phyloP scores from a whole-genome alignment of 768 basidiomycete species.

The Rubroboletus pulcherrimus region DNA sequence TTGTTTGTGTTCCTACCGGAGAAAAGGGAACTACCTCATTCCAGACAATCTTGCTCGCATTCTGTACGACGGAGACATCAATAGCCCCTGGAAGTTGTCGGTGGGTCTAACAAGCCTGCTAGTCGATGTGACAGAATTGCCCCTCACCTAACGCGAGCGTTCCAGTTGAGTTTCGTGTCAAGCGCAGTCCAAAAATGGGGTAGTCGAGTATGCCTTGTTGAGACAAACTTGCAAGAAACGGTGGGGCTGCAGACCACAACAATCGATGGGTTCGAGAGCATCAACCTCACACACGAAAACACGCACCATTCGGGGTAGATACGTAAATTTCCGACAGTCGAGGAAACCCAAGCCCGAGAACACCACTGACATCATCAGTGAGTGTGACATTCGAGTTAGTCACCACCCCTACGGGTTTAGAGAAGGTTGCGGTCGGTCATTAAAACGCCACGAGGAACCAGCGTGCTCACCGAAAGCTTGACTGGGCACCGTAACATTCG shows the following conservation, averaged over 20 bases:
- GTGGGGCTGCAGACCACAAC: constrained; percentile 44
- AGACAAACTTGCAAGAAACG: constrained; percentile 63
- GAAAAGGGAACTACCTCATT: constrained; percentile 71
- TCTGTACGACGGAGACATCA: constrained; percentile 62
- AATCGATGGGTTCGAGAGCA: background rate
- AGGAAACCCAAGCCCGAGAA: constrained; percentile 75
- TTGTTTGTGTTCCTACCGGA: constrained; percentile 55
- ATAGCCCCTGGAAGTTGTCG: constrained; percentile 58
- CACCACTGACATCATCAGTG: constrained; percentile 60
- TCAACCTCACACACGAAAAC: constrained; percentile 9
- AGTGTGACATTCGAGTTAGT: constrained; percentile 61
- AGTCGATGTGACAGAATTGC: background rate
- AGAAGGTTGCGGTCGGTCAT: background rate
- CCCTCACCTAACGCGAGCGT: constrained; percentile 58
- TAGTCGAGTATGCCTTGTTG: constrained; percentile 64
- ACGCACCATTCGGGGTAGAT: constrained; percentile 46
- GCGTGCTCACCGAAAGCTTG: constrained; percentile 63
- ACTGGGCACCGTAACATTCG: constrained; percentile 54
- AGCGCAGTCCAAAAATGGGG: constrained; percentile 70
- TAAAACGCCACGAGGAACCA: background rate
- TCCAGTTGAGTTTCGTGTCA: constrained; percentile 57
- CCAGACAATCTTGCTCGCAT: constrained; percentile 63
- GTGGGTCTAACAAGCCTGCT: background rate
- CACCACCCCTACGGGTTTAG: constrained; percentile 47
- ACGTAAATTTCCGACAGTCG: constrained; percentile 60